Conservation (phyloP, 2,329 filamentous ascomycete species). For the Pseudofabraea citricarpa region DNA sequence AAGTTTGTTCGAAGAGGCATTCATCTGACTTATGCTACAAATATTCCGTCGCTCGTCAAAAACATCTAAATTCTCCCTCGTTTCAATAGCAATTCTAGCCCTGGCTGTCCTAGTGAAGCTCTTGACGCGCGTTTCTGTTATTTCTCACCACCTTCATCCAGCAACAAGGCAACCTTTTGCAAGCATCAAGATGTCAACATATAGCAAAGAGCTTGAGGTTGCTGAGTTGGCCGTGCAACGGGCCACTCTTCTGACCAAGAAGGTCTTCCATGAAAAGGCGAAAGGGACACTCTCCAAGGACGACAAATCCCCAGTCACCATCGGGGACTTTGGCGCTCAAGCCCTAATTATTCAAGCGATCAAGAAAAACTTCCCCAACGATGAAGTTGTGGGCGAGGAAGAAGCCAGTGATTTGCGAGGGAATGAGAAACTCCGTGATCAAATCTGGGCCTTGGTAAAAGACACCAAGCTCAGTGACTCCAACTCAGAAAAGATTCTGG, state of each 20-base stretch:
- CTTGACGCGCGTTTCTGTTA: slow-evolving; percentile 22
- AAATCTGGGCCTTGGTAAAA: slow-evolving; percentile 81
- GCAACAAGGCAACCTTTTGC: slow-evolving; percentile 11
- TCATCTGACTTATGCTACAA: no score
- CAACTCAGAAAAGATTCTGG: slow-evolving; percentile 61
- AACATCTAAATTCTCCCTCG: no score
- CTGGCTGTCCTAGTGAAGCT: slow-evolving; percentile 25
- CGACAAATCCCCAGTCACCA: slow-evolving; percentile 94
- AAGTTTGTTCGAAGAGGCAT: no score
- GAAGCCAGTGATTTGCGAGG: slow-evolving; percentile 76
- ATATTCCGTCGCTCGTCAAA: no score
- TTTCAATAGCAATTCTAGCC: no score
- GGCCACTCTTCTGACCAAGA: slow-evolving; percentile 69
- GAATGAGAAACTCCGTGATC: slow-evolving; percentile 63
- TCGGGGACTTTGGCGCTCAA: slow-evolving; percentile 96
- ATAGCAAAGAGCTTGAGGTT: slow-evolving; percentile 73
- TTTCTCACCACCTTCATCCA: slow-evolving; percentile 23
- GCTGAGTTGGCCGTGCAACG: slow-evolving; percentile 87
- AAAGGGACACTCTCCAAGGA: slow-evolving; percentile 94
- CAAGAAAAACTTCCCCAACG: slow-evolving; percentile 80
- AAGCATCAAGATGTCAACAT: slow-evolving; percentile 38
- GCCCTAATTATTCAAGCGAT: slow-evolving; percentile 92
- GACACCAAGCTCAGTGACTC: slow-evolving; percentile 64
- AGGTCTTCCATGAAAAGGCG: slow-evolving; percentile 79
- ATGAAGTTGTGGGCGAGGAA: slow-evolving; percentile 93